Base-by-base conservation (phyloP, 208 protist species). In the Phytomonas sp. region DNA sequence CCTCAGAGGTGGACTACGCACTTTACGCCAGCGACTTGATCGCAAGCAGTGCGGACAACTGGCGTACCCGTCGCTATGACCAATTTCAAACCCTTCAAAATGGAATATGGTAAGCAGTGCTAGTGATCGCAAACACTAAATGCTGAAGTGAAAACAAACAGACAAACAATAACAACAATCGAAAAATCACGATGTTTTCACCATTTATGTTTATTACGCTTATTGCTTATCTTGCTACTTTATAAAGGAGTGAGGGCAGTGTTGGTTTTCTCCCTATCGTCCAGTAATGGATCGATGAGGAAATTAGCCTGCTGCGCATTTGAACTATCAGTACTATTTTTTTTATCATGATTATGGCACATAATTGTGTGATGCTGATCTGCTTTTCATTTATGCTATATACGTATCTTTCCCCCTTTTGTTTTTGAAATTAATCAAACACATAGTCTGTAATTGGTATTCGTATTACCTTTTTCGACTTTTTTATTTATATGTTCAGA, bases 61-160 rank as follows among this genome's bases (percentile, higher is more conserved):
- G 94, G 94, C 83, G 91, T 71, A 97, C 92, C 1, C 77, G 86
- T 31, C 84, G 85, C 11, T 97, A 98, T 77, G 93, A 97, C 74
- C 86, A 96, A 73, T 97, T 97, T 63, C 93, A 97, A 73, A 93
- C 88, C 20, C 78, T 96, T 36, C 89, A 95, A 68, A 98, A 98
- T 67, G 93, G 92, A 37, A 97, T 98, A 66, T 67, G 95, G 73
- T 93, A 83, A 71, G 40, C 13, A 17, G 40, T 51, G 67, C 59
- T 8, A 32, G 29, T 37, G 23, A 67, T 66, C 11, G 53, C 43
- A n/a, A 34, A 62, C 34, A 13, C 7, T 34, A 43, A 26, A 67
- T 0, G 8, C 32, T 23, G 62, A 67, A 43, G 28, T 20, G n/a
- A 51, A 51, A 51, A 40, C 6, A 40, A 40, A 9, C 36, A 9